Percentiles rank a stretch among this genome's conserved stretches.
Conservation (phyloP, 768 basidiomycete genomes). For the Amanita thiersii region DNA sequence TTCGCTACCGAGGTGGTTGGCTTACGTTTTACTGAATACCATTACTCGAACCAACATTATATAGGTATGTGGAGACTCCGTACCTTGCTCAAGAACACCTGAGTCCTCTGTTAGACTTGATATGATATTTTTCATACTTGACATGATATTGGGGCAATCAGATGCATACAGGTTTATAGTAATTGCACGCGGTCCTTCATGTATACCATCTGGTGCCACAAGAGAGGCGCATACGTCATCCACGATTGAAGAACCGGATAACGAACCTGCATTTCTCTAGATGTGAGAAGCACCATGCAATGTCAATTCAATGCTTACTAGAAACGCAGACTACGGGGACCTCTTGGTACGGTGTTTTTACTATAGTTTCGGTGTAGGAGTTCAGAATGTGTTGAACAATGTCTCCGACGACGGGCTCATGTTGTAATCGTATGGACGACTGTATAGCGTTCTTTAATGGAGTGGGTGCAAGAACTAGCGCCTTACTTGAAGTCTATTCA, state of each 20-base stretch:
- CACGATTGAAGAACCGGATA: slow-evolving; percentile 38
- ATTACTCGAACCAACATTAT: neutral
- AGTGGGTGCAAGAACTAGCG: neutral
- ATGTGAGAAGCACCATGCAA: neutral
- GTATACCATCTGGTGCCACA: slow-evolving; percentile 16
- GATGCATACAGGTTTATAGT: slow-evolving; percentile 43
- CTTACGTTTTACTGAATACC: slow-evolving; percentile 34
- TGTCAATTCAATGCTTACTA: slow-evolving; percentile 26
- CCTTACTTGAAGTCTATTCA: slow-evolving; percentile 46
- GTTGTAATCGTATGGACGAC: slow-evolving; percentile 10
- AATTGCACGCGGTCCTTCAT: slow-evolving; percentile 5
- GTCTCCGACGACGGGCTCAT: slow-evolving; percentile 32
- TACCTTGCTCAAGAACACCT: slow-evolving; percentile 17
- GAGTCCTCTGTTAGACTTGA: slow-evolving; percentile 39
- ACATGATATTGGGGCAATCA: slow-evolving; percentile 45
- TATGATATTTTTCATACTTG: slow-evolving; percentile 49
- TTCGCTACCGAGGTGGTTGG: slow-evolving; percentile 43
- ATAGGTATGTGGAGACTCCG: slow-evolving; percentile 2
- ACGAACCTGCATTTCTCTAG: slow-evolving; percentile 24
- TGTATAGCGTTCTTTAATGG: slow-evolving; percentile 36
- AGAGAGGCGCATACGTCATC: slow-evolving; percentile 32
- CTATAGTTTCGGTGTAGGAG: slow-evolving; percentile 37
- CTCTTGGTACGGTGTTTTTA: slow-evolving; percentile 52
- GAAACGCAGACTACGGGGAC: slow-evolving; percentile 51
- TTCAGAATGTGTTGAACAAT: slow-evolving; percentile 34